Base-by-base conservation (phyloP, 257 asterid species). In the Henckelia pumila region DNA sequence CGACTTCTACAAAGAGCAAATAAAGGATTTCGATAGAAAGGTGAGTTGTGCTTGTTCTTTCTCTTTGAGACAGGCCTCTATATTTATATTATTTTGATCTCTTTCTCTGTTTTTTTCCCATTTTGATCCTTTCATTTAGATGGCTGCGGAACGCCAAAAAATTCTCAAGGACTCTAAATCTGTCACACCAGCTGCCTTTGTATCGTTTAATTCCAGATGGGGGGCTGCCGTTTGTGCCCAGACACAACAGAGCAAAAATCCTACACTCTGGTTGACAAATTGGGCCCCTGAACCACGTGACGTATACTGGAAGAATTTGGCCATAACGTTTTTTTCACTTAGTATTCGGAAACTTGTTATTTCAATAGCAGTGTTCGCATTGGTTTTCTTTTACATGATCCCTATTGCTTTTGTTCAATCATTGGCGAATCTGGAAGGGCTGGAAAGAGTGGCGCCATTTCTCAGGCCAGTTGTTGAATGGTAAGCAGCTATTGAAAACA, bases 241-340 rank as follows among this genome's bases (percentile, higher is more conserved):
- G 77, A 91, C 99, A 76, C 92, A 83, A 63, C 99, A 94, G 76
- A 89, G 95, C 88, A 88, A 85, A 66, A 94, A 87, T 40, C 99
- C 99, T 14, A 91, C 96, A 6, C 66, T 79, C 56, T 94, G 96
- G 98, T 69, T 91, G 72, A 91, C 98, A 47, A 77, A 82, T 74
- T 88, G 95, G 97, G 99, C 99, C 29, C 97, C 99, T 3, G 99
- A 94, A 74, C 99, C 99, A 50, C 93, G 95, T 29, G 99, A 94
- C 67, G 81, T 94, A 19, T 94, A 85, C 81, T 94, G 99, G 99
- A 74, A 61, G 75, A 94, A 94, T 77, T 79, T 94, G 67, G 80
- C 94, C 8, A 84, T 94, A 72, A 93, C 99, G 1, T 94, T 91
- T 71, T 78, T 94, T 35, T 94, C 97, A 55, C 91, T 84, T 22